Percentiles rank a stretch among this genome's conserved stretches.
Conservation (phyloP, 2,329 filamentous ascomycete species). For the Knufia fluminis region DNA sequence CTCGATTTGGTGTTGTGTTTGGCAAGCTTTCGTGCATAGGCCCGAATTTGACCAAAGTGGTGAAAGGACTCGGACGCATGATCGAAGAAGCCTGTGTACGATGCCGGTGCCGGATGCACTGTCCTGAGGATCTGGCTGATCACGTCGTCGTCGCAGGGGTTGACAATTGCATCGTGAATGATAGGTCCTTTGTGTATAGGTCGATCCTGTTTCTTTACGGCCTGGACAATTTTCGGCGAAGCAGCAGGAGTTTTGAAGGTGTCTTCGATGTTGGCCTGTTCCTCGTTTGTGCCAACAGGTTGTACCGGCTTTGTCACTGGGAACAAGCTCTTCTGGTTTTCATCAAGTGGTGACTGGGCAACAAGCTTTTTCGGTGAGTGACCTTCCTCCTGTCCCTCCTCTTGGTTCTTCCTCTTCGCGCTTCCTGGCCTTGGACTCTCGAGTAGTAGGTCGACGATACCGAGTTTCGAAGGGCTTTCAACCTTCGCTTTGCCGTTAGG, state of each 20-base stretch:
- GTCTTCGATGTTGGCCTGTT: slow-evolving; percentile 14
- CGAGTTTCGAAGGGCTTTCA: slow-evolving; percentile 25
- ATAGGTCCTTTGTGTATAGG: slow-evolving; percentile 50
- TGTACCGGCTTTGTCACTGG: slow-evolving; percentile 1
- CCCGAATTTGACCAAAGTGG: slow-evolving; percentile 67
- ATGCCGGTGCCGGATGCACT: slow-evolving; percentile 61
- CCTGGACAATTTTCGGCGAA: slow-evolving; percentile 22
- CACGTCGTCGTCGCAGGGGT: slow-evolving; percentile 72
- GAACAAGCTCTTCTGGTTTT: slow-evolving; percentile 9
- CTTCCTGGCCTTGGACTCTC: slow-evolving; percentile 52
- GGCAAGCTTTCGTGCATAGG: slow-evolving; percentile 60
- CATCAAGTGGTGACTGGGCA: slow-evolving; percentile 1
- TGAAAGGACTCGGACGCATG: slow-evolving; percentile 56
- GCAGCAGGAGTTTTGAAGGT: slow-evolving; percentile 10
- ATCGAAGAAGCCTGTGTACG: slow-evolving; percentile 73
- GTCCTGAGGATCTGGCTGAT: slow-evolving; percentile 66
- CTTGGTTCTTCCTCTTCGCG: slow-evolving; percentile 14
- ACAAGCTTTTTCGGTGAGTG: slow-evolving; percentile 10
- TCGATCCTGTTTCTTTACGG: slow-evolving; percentile 11
- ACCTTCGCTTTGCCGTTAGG: slow-evolving; percentile 27
- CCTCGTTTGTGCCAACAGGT: not conserved
- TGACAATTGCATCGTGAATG: slow-evolving; percentile 75
- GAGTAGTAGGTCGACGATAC: slow-evolving; percentile 41
- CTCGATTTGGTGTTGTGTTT: slow-evolving; percentile 35
- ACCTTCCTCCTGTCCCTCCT: slow-evolving; percentile 8